Evolutionary conservation across 257 asterid species (phyloP), one percentile per base, ranked within the genome.

Genomic region (Solanum etuberosum): DNA sequence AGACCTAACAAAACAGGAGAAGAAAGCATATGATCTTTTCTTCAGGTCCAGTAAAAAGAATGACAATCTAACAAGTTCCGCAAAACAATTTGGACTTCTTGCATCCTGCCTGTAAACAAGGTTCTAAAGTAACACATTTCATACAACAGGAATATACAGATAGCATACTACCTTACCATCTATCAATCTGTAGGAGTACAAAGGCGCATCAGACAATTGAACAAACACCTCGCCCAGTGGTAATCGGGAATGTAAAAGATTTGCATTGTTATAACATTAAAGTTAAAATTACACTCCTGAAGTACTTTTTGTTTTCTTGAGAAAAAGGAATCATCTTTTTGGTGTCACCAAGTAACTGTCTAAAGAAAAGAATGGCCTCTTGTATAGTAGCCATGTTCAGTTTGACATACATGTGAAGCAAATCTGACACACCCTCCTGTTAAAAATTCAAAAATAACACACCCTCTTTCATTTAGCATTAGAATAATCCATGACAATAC

Each of bases 1-100:
- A 97, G 96, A 37, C 99, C 99, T 97, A 86, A 16, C 16, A 59
- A 48, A 76, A 12, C 34, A 76, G 15, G 35, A 85, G 32, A 78
- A 83, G 57, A 34, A n/a, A 25, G 31, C 40, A 73, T 14, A 38
- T 70, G 12, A 34, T 31, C 42, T 20, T 48, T 35, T 18, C 48
- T 29, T 42, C 85, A 27, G n/a, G 43, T 14, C 0, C 27, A 48
- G 34, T 23, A 71, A n/a, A 7, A 85, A 18, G 63, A 71, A 35
- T 31, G 27, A 86, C 25, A 37, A 38, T 46, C 21, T 16, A 42
- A 63, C 42, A 18, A 61, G 54, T 13, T 23, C 43, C 9, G 3
- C 59, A 6, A 13, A 3, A 27, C 73, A 35, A 12, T n/a, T 83
- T 34, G 57, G 37, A 35, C 35, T 83, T 57, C 72, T 57, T 8